phyloP scores from a whole-genome alignment of 2,329 filamentous ascomycete species.

The Sclerotiophoma versabilis region DNA sequence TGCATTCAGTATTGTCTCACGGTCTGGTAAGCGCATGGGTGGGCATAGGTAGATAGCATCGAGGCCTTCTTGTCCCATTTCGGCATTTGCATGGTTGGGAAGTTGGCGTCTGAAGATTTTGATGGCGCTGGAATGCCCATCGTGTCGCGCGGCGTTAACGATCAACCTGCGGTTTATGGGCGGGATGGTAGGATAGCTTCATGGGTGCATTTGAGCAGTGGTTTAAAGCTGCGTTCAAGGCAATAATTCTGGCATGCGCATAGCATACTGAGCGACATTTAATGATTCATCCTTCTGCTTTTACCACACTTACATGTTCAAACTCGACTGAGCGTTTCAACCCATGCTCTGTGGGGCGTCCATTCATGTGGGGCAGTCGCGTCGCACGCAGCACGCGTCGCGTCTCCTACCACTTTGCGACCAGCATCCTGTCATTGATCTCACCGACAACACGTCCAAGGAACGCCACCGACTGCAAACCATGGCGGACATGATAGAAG shows the following conservation, averaged over 20 bases:
- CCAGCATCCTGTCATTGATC: background rate
- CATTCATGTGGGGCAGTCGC: conserved; percentile 47
- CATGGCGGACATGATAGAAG: conserved; percentile 41
- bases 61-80: background rate
- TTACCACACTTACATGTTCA: no score
- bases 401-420: conserved; percentile 23
- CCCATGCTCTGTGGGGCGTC: background rate
- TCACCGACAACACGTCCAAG: background rate
- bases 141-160: conserved; percentile 11
- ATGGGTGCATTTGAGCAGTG: conserved; percentile 7
- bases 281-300: no score
- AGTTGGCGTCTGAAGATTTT: conserved; percentile 1
- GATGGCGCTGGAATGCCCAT: conserved; percentile 37
- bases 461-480: background rate
- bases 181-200: background rate
- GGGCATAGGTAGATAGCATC: conserved; percentile 12
- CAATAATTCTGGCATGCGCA: conserved; percentile 4
- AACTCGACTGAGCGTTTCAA: no score
- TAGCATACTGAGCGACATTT: conserved; percentile 6
- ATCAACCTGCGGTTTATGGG: background rate
- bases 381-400: conserved; percentile 6
- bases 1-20: background rate
- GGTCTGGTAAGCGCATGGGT: conserved; percentile 6
- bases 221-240: background rate
- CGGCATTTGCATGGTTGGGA: conserved; percentile 12